phyloP scores from a whole-genome alignment of 164 flowering plant species.

The Liquidambar formosana region DNA sequence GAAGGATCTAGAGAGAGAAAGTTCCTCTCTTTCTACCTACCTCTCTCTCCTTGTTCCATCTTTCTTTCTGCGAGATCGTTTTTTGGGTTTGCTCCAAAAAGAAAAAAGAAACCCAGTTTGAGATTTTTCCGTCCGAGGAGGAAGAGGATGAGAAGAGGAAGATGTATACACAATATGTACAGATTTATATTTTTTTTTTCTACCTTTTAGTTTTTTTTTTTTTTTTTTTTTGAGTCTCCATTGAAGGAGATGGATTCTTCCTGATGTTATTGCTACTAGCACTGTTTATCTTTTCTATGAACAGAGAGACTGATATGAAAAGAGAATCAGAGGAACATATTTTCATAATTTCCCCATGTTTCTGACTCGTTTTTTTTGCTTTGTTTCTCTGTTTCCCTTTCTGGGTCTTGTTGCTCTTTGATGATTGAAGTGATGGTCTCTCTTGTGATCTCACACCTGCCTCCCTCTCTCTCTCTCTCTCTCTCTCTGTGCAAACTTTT shows the following conservation, averaged over 20 bases:
- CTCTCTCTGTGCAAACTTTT: too few species aligned
- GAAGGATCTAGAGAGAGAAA: neutral
- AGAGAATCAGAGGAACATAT: slow-evolving; percentile 4
- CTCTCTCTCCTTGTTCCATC: neutral
- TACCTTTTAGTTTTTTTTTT: neutral
- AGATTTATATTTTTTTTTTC: slow-evolving; percentile 2
- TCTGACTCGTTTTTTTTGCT: too few species aligned
- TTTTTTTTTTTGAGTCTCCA: slow-evolving; percentile 17
- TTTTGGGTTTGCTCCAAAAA: slow-evolving; percentile 1
- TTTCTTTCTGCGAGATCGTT: slow-evolving; percentile 27
- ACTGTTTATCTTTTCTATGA: slow-evolving; percentile 5
- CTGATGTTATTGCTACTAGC: slow-evolving; percentile 7
- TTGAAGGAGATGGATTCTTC: slow-evolving; percentile 23
- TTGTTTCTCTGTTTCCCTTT: neutral
- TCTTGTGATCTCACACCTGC: neutral
- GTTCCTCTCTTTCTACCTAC: neutral
- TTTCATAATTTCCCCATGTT: neutral
- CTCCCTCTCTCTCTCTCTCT: neutral
- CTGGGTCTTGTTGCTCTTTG: slow-evolving; percentile 6
- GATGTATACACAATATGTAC: slow-evolving; percentile 22
- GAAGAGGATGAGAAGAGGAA: slow-evolving; percentile 16
- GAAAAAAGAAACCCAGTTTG: neutral
- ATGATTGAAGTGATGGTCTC: slow-evolving; percentile 19
- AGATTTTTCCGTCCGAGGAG: slow-evolving; percentile 20
- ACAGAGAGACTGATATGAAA: neutral